Base-by-base conservation (phyloP, 345 rosid species). In the Clarkia xantiana region DNA sequence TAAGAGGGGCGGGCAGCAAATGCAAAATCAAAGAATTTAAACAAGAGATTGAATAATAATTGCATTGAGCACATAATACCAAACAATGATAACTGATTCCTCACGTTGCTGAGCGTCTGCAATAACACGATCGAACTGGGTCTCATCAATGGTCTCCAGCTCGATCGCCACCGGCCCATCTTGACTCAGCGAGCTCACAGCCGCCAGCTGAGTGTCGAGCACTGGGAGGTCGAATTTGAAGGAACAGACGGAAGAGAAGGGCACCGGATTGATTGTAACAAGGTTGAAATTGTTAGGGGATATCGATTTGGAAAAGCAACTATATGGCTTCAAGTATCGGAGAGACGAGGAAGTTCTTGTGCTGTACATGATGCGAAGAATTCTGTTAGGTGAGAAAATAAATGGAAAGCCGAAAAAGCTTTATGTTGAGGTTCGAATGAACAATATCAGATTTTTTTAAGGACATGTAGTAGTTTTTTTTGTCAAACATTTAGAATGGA, bases 91-190 rank as follows among this genome's bases (percentile, higher is more conserved):
- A 47, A 81, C 66, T 10, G 83, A 57, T 52, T 76, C 73, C n/a
- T 76, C 77, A 3, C 64, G 79, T 62, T 73, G 82, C 46, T 76
- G 80, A 40, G 96, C 86, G 60, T 81, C 94, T 1, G 81, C 82
- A 50, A 91, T 56, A 51, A 91, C 77, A 51, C 76, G 76, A 69
- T 84, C 82, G 57, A 91, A 86, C 47, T 73, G 79, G 57, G 52
- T 76, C 66, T 83, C 96, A 53, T 62, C 54, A 60, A 91, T 73
- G 42, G 65, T 71, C 34, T 57, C 67, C 12, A 83, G 71, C 57
- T 79, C 80, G 12, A 81, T 39, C 1, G 86, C 74, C 8, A 78
- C 66, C 29, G 91, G 38, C 62, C 67, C 73, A 42, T 70, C 77
- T 48, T 61, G 70, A 47, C 49, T 56, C 61, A 44, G 60, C 29